Conservation (phyloP, 345 rosid genomes). For the Orychophragmus violaceus region DNA sequence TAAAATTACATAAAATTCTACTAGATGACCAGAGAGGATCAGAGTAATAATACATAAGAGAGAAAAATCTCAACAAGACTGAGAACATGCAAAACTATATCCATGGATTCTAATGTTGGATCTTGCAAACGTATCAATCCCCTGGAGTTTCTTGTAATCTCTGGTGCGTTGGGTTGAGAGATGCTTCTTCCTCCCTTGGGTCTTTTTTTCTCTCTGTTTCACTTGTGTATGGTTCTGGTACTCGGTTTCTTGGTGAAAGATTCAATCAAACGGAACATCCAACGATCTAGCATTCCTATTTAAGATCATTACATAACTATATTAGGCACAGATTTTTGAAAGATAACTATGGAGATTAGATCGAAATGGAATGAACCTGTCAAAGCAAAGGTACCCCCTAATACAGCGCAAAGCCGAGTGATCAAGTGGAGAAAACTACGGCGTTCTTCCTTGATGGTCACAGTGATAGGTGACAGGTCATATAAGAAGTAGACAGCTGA, state of each 20-base stretch:
- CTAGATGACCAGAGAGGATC: constrained; percentile 13
- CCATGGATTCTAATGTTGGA: constrained; percentile 13
- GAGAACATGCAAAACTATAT: constrained; percentile 3
- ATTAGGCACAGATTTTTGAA: not conserved
- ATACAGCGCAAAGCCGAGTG: constrained; percentile 97
- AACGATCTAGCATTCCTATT: constrained; percentile 94
- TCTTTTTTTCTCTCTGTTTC: not conserved
- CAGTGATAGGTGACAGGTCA: constrained; percentile 95
- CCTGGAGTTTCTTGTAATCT: not conserved
- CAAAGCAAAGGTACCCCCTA: constrained; percentile 96
- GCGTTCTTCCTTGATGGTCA: constrained; percentile 86
- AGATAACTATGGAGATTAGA: not conserved
- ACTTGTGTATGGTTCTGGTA: constrained; percentile 21
- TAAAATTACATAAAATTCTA: constrained; percentile 19
- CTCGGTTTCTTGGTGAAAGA: constrained; percentile 43
- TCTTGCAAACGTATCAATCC: constrained; percentile 12
- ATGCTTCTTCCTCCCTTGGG: constrained; percentile 3
- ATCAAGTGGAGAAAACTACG: constrained; percentile 91
- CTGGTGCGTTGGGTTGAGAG: not conserved
- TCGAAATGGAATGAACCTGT: constrained; percentile 53
- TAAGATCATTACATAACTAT: not conserved
- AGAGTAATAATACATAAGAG: constrained; percentile 5
- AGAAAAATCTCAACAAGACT: not conserved
- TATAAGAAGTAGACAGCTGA: constrained; percentile 94
- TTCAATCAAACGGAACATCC: constrained; percentile 86